Evolutionary conservation across 129 eudicot genomes (phyloP).

Genomic region (Glebionis coronaria): DNA sequence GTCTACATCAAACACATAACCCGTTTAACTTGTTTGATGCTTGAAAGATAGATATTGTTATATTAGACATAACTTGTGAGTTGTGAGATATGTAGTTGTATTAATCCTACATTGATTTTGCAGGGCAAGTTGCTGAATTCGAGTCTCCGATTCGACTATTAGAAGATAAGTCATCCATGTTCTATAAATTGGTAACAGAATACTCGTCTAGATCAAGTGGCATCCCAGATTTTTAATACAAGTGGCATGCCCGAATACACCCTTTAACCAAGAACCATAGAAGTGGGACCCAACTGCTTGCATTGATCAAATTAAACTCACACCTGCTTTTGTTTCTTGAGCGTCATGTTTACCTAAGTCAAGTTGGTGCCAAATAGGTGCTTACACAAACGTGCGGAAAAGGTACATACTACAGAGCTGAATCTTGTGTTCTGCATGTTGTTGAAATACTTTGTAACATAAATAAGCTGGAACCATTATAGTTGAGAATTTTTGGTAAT

Average conservation of each 20-base stretch:
- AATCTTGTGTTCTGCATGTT: conserved; percentile 28
- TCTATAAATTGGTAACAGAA: conserved; percentile 70
- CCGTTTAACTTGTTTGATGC: conserved; percentile 1
- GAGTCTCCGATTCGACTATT: conserved; percentile 68
- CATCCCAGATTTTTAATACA: conserved; percentile 47
- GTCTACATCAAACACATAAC: background rate
- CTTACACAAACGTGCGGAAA: conserved; percentile 13
- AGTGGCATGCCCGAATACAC: conserved; percentile 11
- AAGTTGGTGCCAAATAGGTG: conserved; percentile 13
- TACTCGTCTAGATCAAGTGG: conserved; percentile 79
- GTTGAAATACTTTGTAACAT: conserved; percentile 44
- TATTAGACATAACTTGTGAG: too few species aligned
- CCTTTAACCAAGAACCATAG: conserved; percentile 18
- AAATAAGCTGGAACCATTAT: conserved; percentile 39
- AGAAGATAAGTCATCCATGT: conserved; percentile 84
- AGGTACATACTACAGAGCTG: conserved; percentile 31
- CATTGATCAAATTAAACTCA: conserved; percentile 7
- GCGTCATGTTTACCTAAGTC: conserved; percentile 15
- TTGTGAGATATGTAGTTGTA: too few species aligned
- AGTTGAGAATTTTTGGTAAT: conserved; percentile 28
- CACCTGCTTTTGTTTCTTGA: conserved; percentile 25
- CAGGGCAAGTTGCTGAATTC: conserved; percentile 90
- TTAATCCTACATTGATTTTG: conserved; percentile 15
- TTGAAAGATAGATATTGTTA: background rate
- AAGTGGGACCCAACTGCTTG: conserved; percentile 15